These are phyloP conservation scores for Pichia insulana DNA, from an alignment of 805 yeast genomes.

Conservation along the genomic window DNA sequence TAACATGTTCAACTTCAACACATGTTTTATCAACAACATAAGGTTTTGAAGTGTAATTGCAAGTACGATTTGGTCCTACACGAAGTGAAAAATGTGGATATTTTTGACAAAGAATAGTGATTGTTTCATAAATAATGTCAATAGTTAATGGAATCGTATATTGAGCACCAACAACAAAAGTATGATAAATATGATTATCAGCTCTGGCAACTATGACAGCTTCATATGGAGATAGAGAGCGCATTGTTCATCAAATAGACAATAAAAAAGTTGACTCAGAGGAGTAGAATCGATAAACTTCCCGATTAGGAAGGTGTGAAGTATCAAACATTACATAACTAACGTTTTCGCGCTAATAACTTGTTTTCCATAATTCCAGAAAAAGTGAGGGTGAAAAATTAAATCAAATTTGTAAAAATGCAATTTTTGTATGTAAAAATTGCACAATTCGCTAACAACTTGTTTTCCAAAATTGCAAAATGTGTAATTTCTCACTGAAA, in stretches of 20 bases:
- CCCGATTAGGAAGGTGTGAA: no score
- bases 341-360: no score
- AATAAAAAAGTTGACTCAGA: not conserved
- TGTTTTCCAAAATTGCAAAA: no score
- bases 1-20: not conserved
- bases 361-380: no score
- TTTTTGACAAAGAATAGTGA: constrained; percentile 2
- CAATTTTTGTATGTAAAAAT: no score
- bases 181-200: constrained; percentile 3
- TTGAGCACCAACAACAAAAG: constrained; percentile 7
- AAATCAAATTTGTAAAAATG: no score
- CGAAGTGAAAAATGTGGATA: constrained; percentile 10
- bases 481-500: no score
- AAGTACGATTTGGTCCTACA: not conserved
- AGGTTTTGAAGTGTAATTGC: not conserved
- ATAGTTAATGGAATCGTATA: not conserved
- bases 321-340: no score
- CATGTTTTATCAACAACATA: not conserved
- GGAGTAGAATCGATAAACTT: not conserved
- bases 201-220: constrained; percentile 1
- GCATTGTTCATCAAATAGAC: not conserved
- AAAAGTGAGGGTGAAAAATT: no score
- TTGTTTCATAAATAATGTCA: not conserved
- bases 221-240: constrained; percentile 8
- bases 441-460: no score